These are phyloP conservation scores for Exophiala phaeomuriformis DNA, from an alignment of 2,329 filamentous ascomycete species.

Conservation along the genomic window DNA sequence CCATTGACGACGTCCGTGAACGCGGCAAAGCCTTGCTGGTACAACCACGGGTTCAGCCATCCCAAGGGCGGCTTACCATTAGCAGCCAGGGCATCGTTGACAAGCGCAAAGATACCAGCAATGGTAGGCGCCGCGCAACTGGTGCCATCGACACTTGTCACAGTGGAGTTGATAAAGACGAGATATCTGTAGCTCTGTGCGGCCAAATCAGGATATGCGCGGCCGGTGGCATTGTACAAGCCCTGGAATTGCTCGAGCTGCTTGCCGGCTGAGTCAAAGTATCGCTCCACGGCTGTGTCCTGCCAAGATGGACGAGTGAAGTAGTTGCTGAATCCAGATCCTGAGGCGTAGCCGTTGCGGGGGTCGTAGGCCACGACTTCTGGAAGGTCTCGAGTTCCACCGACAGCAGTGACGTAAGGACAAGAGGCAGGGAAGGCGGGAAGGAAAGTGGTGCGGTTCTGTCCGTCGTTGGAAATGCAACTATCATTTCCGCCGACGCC, in stretches of 20 bases:
- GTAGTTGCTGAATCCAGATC: slow-evolving; percentile 49
- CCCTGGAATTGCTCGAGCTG: slow-evolving; percentile 40
- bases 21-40: slow-evolving; percentile 41
- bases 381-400: slow-evolving; percentile 49
- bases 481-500: slow-evolving; percentile 48
- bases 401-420: slow-evolving; percentile 61
- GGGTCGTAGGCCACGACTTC: slow-evolving; percentile 44
- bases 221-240: slow-evolving; percentile 46
- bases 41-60: slow-evolving; percentile 57
- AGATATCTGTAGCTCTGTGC: slow-evolving; percentile 49
- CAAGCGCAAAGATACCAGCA: slow-evolving; percentile 51
- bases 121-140: slow-evolving; percentile 52
- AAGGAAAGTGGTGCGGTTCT: slow-evolving; percentile 48
- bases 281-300: slow-evolving; percentile 38
- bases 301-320: slow-evolving; percentile 46
- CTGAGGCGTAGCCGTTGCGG: slow-evolving; percentile 38
- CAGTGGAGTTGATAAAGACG: slow-evolving; percentile 37
- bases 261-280: slow-evolving; percentile 37
- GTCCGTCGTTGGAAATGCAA: slow-evolving; percentile 55
- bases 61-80: slow-evolving; percentile 46
- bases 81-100: slow-evolving; percentile 55
- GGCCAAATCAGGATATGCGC: slow-evolving; percentile 53
- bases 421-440: slow-evolving; percentile 60
- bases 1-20: slow-evolving; percentile 43
- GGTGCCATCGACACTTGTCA: slow-evolving; percentile 35